These are phyloP conservation scores for Septoria linicola DNA, from an alignment of 2,329 filamentous ascomycete species.

Conservation along the genomic window DNA sequence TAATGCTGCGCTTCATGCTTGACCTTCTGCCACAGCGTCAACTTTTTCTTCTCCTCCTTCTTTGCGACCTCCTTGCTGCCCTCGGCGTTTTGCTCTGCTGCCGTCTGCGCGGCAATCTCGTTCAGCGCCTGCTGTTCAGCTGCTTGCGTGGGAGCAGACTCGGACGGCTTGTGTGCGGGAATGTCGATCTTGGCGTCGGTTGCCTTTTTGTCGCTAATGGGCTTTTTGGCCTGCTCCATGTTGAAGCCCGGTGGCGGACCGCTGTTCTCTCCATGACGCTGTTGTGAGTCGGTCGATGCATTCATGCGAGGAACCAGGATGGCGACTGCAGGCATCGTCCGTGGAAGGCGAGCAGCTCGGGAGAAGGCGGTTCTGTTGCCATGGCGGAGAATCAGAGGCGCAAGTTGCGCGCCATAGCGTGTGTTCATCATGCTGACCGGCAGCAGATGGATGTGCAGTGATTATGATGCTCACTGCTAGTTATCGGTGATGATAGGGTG, in stretches of 20 bases:
- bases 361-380: slow-evolving; percentile 45
- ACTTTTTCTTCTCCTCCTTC: slow-evolving; percentile 74
- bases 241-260: slow-evolving; percentile 88
- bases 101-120: slow-evolving; percentile 64
- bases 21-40: slow-evolving; percentile 86
- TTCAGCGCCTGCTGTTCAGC: slow-evolving; percentile 54
- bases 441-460: slow-evolving; percentile 18
- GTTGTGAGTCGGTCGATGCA: slow-evolving; percentile 59
- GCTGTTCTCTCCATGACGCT: slow-evolving; percentile 44
- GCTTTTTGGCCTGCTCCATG: slow-evolving; percentile 83
- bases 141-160: slow-evolving; percentile 49
- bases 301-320: slow-evolving; percentile 54
- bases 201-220: slow-evolving; percentile 53
- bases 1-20: slow-evolving; percentile 94
- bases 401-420: slow-evolving; percentile 46
- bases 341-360: slow-evolving; percentile 46
- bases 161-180: slow-evolving; percentile 43
- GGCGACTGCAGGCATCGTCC: slow-evolving; percentile 57
- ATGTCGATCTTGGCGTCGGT: slow-evolving; percentile 33
- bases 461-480: too few species aligned
- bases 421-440: slow-evolving; percentile 46
- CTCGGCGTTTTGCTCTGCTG: slow-evolving; percentile 47
- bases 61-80: slow-evolving; percentile 60
- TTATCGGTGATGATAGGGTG: slow-evolving; percentile 5
- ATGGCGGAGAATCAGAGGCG: slow-evolving; percentile 49